Percentiles rank a stretch among this genome's conserved stretches.
These are phyloP conservation scores for Lactifluus pinguis DNA, from an alignment of 768 basidiomycete species.

Conservation along the genomic window DNA sequence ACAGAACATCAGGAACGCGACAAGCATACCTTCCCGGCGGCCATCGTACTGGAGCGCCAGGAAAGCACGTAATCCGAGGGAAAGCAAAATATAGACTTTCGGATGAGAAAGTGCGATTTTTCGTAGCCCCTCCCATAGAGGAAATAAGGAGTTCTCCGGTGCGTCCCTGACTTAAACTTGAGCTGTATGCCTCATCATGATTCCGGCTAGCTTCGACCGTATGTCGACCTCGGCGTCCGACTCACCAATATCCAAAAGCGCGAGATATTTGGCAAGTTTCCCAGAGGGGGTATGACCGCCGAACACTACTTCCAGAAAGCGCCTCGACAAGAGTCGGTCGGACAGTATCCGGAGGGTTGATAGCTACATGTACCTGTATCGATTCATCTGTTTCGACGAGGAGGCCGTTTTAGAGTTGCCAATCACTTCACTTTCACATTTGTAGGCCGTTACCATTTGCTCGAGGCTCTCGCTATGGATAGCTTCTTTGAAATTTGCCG, in stretches of 20 bases:
- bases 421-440: not conserved
- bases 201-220: conserved; percentile 52
- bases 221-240: conserved; percentile 43
- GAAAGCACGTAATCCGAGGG: conserved; percentile 70
- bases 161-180: conserved; percentile 23
- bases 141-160: conserved; percentile 52
- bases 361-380: not conserved
- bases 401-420: not conserved
- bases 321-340: conserved; percentile 15
- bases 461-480: not conserved
- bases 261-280: conserved; percentile 29
- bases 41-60: conserved; percentile 80
- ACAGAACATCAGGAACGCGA: conserved; percentile 50
- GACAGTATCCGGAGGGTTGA: not conserved
- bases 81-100: conserved; percentile 73
- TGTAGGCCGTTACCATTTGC: not conserved
- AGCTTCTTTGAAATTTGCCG: too few relatives aligned
- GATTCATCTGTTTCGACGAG: too few relatives aligned
- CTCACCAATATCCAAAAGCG: conserved; percentile 25
- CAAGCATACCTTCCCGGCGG: conserved; percentile 80
- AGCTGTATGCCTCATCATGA: not conserved
- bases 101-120: conserved; percentile 77
- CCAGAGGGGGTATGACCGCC: conserved; percentile 26
- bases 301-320: conserved; percentile 26
- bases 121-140: conserved; percentile 67